Conservation (phyloP, 306 rosid genomes). For the Notholithocarpus densiflorus region DNA sequence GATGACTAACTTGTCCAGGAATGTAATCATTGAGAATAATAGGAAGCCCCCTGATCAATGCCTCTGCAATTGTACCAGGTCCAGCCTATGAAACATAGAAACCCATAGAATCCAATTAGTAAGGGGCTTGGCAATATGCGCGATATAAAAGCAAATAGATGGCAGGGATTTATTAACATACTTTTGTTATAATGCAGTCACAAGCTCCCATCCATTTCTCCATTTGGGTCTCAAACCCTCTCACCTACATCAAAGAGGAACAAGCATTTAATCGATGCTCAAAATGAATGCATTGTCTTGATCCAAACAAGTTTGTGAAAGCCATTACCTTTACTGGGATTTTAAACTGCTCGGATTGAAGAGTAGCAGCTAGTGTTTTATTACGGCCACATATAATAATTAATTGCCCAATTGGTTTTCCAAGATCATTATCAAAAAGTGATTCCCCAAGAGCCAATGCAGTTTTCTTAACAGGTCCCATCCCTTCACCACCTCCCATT, state of each 20-base stretch:
- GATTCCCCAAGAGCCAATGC: conserved; percentile 84
- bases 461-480: conserved; percentile 98
- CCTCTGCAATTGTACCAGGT: conserved; percentile 98
- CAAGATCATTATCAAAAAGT: conserved; percentile 57
- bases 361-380: conserved; percentile 51
- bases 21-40: conserved; percentile 93
- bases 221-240: conserved; percentile 92
- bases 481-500: conserved; percentile 99
- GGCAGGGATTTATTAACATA: conserved; percentile 26
- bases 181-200: conserved; percentile 98
- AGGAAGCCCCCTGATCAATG: conserved; percentile 96
- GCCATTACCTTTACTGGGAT: conserved; percentile 73
- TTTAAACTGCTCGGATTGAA: conserved; percentile 70
- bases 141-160: neutral
- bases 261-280: conserved; percentile 1
- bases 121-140: neutral
- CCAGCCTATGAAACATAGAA: conserved; percentile 66
- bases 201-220: conserved; percentile 99
- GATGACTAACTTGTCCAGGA: conserved; percentile 79
- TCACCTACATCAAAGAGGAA: conserved; percentile 47
- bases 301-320: conserved; percentile 4
- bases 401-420: conserved; percentile 79
- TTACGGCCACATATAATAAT: conserved; percentile 87
- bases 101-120: conserved; percentile 10
- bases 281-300: neutral